Evolutionary conservation across 306 rosid species (phyloP), one percentile per base, ranked within the genome.

Genomic region (Delonix regia): DNA sequence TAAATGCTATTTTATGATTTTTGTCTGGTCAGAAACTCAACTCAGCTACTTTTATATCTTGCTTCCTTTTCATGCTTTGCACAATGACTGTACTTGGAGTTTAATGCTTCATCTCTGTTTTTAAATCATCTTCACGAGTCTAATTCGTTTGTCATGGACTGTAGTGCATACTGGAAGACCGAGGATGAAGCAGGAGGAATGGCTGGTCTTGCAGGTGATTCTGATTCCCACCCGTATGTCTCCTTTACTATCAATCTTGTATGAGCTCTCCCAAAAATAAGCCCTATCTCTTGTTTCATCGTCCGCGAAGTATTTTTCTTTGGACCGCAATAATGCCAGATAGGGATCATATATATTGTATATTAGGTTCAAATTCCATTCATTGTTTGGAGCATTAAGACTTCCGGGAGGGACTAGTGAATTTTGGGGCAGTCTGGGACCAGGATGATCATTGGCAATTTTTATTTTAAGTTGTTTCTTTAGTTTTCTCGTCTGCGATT

Each of bases 161-260:
- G 77, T 90, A 91, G 93, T 77, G 76, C 87, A 30, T 89, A 57
- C 76, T 91, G 96, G 96, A 91, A 87, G 83, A 76, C 71, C 13
- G 93, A 91, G 14, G 91, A 91, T 69, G 96, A 91, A 68, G 83
- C 74, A 0, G 96, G 90, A 74, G 90, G 75, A 52, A 78, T 90
- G 75, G 88, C 83, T 84, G 96, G 93, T 78, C 88, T 90, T 27
- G 90, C 71, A 52, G 91, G 93, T 41, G 96, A 90, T 30, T 79
- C 86, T 7, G 91, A 90, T 82, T 52, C 83, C 67, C 81, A 90
- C 77, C 90, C 93, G 3, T 91, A 91, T 28, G 96, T 91, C 45
- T 89, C 91, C 56, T 85, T 89, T 82, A 91, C 90, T 16, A 84
- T 91, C 79, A 91, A 85, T 80, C 91, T 91, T 55, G 82, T 80